Evolutionary conservation across 768 basidiomycete species (phyloP), one percentile per base, ranked within the genome.

Genomic region (Naganishia onofrii): DNA sequence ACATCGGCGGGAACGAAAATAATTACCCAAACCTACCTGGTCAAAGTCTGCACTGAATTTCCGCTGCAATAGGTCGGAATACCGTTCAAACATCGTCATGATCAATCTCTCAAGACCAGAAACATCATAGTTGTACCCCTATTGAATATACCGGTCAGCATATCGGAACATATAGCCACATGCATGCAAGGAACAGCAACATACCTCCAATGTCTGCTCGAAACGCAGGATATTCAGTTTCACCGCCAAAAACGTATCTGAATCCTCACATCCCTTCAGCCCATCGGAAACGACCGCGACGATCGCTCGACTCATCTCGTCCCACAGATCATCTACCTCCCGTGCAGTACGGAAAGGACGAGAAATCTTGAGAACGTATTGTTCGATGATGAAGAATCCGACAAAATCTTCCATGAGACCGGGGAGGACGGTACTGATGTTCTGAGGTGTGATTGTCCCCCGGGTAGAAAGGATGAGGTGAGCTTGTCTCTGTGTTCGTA

Each of bases 311-410:
- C 93, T 86, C 68, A 97, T 86, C 15, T 87, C 87, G 72, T 95
- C 91, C 95, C 95, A 98, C 12, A 99, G 86, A 68, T 94, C 93
- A 73, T 98, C 93, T 1, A 98, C 89, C 73, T 98, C 93, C 54
- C 88, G 85, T 73, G 89, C 86, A 19, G 90, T 91, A n/a, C 96
- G 87, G 82, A 99, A 99, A 51, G 85, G 87, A 21, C 88, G 88
- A 12, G 93, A 92, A 0, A 92, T 92, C 73, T 89, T 87, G 8
- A 97, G 85, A 0, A 99, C 93, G 77, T 95, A 89, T 0, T 87
- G 88, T 81, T 99, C 96, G 73, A 98, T 88, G 69, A 99, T 93
- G 82, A 98, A 99, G 82, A 96, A 99, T 0, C 96, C 96, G 44
- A 93, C 90, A 72, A 98, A 91, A 81, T 97, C 92, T 78, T 95